Percentiles rank a stretch among this genome's conserved stretches.
These are phyloP conservation scores for Trifolium pratense DNA, from an alignment of 306 rosid species.

Conservation along the genomic window DNA sequence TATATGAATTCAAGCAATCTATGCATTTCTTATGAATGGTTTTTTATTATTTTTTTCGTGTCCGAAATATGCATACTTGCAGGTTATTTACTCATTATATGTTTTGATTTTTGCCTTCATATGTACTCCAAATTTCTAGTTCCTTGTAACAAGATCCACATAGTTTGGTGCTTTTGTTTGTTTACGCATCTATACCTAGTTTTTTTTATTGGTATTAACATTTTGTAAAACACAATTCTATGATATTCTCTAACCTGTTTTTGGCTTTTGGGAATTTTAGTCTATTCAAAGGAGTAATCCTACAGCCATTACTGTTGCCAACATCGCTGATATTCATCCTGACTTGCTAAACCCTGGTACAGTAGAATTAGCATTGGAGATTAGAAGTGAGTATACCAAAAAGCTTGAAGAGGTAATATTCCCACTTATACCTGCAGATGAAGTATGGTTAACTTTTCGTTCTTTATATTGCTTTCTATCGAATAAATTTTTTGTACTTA, in stretches of 20 bases:
- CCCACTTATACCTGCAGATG: conserved; percentile 23
- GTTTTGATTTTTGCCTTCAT: conserved; percentile 27
- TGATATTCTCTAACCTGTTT: conserved; percentile 31
- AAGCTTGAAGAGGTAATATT: conserved; percentile 93
- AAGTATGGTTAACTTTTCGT: conserved; percentile 30
- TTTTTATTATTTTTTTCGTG: neutral
- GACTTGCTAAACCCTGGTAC: conserved; percentile 79
- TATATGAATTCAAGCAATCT: too few species aligned
- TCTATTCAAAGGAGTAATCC: conserved; percentile 63
- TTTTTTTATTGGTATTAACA: conserved; percentile 26
- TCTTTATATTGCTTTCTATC: conserved; percentile 30
- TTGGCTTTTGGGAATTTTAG: conserved; percentile 49
- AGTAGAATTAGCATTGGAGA: conserved; percentile 74
- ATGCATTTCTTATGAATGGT: conserved; percentile 21
- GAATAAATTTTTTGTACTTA: conserved; percentile 41
- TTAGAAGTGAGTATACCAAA: conserved; percentile 77
- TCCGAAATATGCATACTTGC: neutral
- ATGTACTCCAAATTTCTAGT: conserved; percentile 2
- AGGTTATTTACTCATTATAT: conserved; percentile 5
- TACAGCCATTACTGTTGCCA: conserved; percentile 48
- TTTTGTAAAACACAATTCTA: conserved; percentile 15
- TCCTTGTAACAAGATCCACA: neutral
- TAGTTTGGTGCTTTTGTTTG: conserved; percentile 17
- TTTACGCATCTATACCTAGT: neutral
- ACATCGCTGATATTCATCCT: conserved; percentile 67